Evolutionary conservation across 306 rosid species (phyloP), one percentile per base, ranked within the genome.

Genomic region (Ziziphus jujuba): DNA sequence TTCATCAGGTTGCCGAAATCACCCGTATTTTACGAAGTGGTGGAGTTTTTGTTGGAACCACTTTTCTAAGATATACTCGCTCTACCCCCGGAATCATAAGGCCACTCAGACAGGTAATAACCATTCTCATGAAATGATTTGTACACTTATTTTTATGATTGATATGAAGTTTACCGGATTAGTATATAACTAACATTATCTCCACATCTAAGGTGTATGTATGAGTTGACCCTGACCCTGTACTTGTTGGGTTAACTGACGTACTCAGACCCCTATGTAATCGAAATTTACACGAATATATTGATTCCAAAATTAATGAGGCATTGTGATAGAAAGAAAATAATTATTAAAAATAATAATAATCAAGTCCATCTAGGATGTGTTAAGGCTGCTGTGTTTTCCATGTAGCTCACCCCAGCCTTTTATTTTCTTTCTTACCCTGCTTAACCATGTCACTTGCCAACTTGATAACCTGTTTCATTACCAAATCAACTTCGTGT

Each of bases 1-100:
- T 56, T 56, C 70, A 48, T 71, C 70, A 91, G 97, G 43, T 88
- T 79, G 97, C 95, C 40, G 96, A 88, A 66, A 86, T 86, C 79
- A 88, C 87, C 66, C 87, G 92, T 35, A 67, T 86, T 65, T 75
- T 92, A 60, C 80, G 84, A 78, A 87, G 91, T 65, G 95, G 96
- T 56, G 98, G 96, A 44, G 60, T 82, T 65, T 89, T 92, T 75
- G 98, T 87, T 6, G 98, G 98, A 74, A 87, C 92, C 72, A 87
- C 98, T 49, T 92, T 92, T 76, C 80, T 89, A 80, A 87, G 88
- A 34, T 82, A 87, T 68, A 80, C 79, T 76, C 67, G 90, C n/a
- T 87, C 87, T 59, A 87, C 87, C 65, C 91, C 92, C 40, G 56
- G 71, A 87, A 33, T 85, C 61, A 0, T 79, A 35, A 83, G 87